Evolutionary conservation across 306 rosid genomes (phyloP).

Genomic region (Pterocarpus santalinus): DNA sequence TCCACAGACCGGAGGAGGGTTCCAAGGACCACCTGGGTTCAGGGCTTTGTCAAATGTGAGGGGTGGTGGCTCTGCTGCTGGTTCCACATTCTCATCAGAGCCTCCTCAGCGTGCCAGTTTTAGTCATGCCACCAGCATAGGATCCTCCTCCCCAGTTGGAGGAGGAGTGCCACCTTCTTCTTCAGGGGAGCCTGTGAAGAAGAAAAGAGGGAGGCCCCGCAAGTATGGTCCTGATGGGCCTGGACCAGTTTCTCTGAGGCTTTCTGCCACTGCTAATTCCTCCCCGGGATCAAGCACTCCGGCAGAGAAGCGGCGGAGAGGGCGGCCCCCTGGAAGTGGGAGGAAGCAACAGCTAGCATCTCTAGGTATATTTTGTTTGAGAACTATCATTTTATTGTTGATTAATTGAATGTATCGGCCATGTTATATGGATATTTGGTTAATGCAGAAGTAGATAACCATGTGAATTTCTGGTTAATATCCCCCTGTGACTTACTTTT

Average conservation of each 20-base stretch:
- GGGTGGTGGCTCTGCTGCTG: slow-evolving; percentile 56
- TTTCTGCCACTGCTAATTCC: slow-evolving; percentile 65
- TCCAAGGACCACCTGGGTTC: slow-evolving; percentile 74
- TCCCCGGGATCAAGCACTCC: slow-evolving; percentile 61
- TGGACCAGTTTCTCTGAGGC: slow-evolving; percentile 74
- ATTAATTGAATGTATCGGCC: background rate
- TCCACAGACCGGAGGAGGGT: slow-evolving; percentile 57
- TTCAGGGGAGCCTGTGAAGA: slow-evolving; percentile 78
- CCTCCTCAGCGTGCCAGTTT: slow-evolving; percentile 54
- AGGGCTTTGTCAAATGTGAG: slow-evolving; percentile 71
- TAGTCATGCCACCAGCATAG: slow-evolving; percentile 62
- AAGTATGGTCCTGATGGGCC: slow-evolving; percentile 85
- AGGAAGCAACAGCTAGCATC: slow-evolving; percentile 89
- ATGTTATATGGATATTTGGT: slow-evolving; percentile 9
- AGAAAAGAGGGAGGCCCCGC: slow-evolving; percentile 96
- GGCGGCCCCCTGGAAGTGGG: slow-evolving; percentile 91
- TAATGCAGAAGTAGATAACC: background rate
- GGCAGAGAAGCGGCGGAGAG: slow-evolving; percentile 63
- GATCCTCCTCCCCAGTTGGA: slow-evolving; percentile 47
- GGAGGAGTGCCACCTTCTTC: slow-evolving; percentile 56
- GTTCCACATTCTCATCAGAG: slow-evolving; percentile 71
- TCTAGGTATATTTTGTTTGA: slow-evolving; percentile 64
- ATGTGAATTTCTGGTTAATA: background rate
- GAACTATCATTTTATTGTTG: background rate
- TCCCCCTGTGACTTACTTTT: background rate